Evolutionary conservation across 2,329 filamentous ascomycete genomes (phyloP), one percentile per base, ranked within the genome.

Genomic region (Aulographum hederae): DNA sequence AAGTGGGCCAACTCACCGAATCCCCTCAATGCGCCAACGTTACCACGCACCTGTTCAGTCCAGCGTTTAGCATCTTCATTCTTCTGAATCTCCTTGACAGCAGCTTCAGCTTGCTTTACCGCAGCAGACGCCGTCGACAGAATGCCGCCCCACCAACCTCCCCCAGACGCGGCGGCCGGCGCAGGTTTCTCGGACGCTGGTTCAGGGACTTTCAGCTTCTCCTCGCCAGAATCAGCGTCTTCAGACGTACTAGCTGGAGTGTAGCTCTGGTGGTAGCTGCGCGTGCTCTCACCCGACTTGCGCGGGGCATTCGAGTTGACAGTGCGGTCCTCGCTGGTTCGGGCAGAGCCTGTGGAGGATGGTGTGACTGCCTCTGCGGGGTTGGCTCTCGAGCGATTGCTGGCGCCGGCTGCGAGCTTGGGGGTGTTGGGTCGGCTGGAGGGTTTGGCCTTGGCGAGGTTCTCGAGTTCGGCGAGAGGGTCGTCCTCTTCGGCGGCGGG

Each of bases 31-130:
- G 73, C 73, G 28, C 76, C 78, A 30, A 91, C 79, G 48, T 93
- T 93, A 37, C 84, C 85, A 47, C 76, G 76, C 34, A 95, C 78
- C 51, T 95, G 86, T 32, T 93, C 80, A 2, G 85, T 81, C 84
- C 86, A 98, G 52, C 81, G 79, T 60, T 86, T 85, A 32, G 86
- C 89, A 53, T 98, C 89, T 49, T 95, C 84, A 46, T 92, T 94
- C 50, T 89, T 77, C 52, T 93, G 81, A 30, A 98, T 85, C 53
- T 95, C 82, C 51, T 86, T 92, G 40, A 92, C 85, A 1, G 85
- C 78, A 5, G 77, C 81, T 56, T 94, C 85, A 29, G 89, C 86
- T 52, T 86, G 81, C 61, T 91, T 92, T 56, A 91, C 73, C 17
- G 78, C 80, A n/a, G 78, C 76, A 40, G 61, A 71, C 21, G 84